These are phyloP conservation scores for Elasticomyces elasticus DNA, from an alignment of 495 filamentous ascomycete genomes.

Conservation along the genomic window DNA sequence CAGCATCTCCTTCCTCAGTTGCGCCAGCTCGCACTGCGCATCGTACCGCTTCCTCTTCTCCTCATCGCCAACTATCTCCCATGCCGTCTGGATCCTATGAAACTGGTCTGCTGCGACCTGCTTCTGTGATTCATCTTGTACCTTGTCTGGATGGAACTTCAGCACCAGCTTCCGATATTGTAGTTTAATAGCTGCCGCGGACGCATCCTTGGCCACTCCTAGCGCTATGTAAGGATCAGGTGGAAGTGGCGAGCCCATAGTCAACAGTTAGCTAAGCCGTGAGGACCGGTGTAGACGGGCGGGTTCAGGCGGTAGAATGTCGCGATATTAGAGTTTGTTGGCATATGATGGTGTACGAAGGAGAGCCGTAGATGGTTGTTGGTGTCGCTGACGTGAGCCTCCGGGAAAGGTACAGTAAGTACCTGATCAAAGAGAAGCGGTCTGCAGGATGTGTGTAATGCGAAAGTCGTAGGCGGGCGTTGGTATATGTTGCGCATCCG, in stretches of 20 bases:
- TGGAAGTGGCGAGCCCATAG: slow-evolving; percentile 55
- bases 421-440: too few species aligned
- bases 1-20: slow-evolving; percentile 45
- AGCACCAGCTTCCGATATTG: slow-evolving; percentile 88
- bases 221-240: slow-evolving; percentile 77
- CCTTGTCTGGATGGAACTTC: slow-evolving; percentile 91
- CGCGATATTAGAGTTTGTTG: neutral
- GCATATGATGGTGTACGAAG: neutral
- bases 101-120: slow-evolving; percentile 71
- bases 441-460: neutral
- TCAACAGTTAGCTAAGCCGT: slow-evolving; percentile 7
- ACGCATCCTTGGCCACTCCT: slow-evolving; percentile 65
- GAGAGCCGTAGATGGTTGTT: neutral
- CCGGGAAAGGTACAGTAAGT: neutral
- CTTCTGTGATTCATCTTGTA: slow-evolving; percentile 62
- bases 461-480: too few species aligned
- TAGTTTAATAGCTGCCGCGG: slow-evolving; percentile 60
- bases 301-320: neutral
- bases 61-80: slow-evolving; percentile 81
- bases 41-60: slow-evolving; percentile 64
- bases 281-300: neutral
- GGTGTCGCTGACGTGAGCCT: neutral
- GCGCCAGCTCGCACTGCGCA: slow-evolving; percentile 54
- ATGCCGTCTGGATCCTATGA: slow-evolving; percentile 86
- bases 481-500: too few species aligned